These are phyloP conservation scores for Pyrenula massariospora DNA, from an alignment of 495 filamentous ascomycete species.

Conservation along the genomic window DNA sequence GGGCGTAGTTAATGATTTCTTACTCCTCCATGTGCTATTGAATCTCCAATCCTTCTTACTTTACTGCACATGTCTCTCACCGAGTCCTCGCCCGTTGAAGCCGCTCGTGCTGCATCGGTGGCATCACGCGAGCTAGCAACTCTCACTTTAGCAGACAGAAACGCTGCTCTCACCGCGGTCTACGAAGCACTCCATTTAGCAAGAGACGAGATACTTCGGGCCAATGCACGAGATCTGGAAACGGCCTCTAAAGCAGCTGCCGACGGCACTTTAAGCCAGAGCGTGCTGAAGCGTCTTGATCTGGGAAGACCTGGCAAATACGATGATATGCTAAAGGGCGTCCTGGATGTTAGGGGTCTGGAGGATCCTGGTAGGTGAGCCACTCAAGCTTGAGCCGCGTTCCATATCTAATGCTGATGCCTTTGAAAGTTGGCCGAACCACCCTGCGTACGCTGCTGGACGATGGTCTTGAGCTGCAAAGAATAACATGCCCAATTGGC, in stretches of 20 bases:
- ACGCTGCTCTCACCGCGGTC: constrained; percentile 74
- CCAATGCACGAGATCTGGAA: constrained; percentile 73
- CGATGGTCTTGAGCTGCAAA: constrained; percentile 71
- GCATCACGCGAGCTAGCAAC: constrained; percentile 60
- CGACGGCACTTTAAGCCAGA: constrained; percentile 64
- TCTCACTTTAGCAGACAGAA: constrained; percentile 52
- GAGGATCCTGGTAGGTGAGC: constrained; percentile 68
- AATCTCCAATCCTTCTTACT: too few relatives aligned
- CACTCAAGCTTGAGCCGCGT: neutral
- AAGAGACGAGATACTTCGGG: constrained; percentile 65
- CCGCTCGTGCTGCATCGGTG: constrained; percentile 55
- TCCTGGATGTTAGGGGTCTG: constrained; percentile 75
- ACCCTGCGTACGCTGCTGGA: constrained; percentile 80
- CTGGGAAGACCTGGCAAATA: constrained; percentile 78
- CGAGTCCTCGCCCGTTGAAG: constrained; percentile 53
- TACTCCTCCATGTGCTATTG: too few relatives aligned
- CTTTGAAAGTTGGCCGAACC: constrained; percentile 64
- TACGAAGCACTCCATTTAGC: constrained; percentile 56
- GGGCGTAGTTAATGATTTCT: too few relatives aligned
- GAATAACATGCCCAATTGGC: constrained; percentile 87
- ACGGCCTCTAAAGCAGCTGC: constrained; percentile 59
- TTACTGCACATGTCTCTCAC: constrained; percentile 85
- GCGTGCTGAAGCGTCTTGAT: constrained; percentile 84
- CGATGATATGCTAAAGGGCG: constrained; percentile 95
- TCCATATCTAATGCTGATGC: neutral